A percentile compares a stretch with the other conserved stretches of the same genome.
Evolutionary conservation across 768 basidiomycete genomes (phyloP).

Genomic region (Kwoniella sp.): DNA sequence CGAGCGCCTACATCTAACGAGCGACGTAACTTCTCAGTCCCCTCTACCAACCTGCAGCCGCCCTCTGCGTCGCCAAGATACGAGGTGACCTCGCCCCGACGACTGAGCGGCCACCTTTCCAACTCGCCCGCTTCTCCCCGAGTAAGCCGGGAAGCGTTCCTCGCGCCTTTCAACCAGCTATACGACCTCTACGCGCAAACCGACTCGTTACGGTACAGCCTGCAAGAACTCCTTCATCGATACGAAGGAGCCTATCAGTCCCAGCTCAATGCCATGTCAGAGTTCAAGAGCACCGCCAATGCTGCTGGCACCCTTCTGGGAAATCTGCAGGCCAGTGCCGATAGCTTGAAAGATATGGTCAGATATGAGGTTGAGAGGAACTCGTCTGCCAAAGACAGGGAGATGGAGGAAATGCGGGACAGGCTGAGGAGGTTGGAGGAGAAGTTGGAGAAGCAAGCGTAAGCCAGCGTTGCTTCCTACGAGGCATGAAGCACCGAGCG

Average conservation of each 20-base stretch:
- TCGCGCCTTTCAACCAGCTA: slow-evolving; percentile 37
- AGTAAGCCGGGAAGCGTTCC: slow-evolving; percentile 30
- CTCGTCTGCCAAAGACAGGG: slow-evolving; percentile 14
- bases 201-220: slow-evolving; percentile 28
- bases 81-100: slow-evolving; percentile 13
- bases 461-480: not conserved
- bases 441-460: slow-evolving; percentile 22
- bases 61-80: slow-evolving; percentile 7
- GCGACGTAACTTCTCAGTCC: slow-evolving; percentile 14
- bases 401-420: slow-evolving; percentile 45
- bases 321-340: slow-evolving; percentile 41
- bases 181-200: slow-evolving; percentile 42
- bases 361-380: slow-evolving; percentile 44
- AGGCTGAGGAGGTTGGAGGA: slow-evolving; percentile 48
- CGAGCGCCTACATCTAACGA: slow-evolving; percentile 3
- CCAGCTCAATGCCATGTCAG: slow-evolving; percentile 32
- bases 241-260: slow-evolving; percentile 29
- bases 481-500: not conserved
- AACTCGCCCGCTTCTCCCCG: slow-evolving; percentile 12
- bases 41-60: slow-evolving; percentile 3
- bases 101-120: slow-evolving; percentile 13
- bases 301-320: slow-evolving; percentile 33
- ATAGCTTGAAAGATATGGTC: slow-evolving; percentile 50
- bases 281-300: slow-evolving; percentile 38
- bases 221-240: slow-evolving; percentile 37